Conservation (phyloP, 352 stramenopile species). For the Thraustochytrium striatum region DNA sequence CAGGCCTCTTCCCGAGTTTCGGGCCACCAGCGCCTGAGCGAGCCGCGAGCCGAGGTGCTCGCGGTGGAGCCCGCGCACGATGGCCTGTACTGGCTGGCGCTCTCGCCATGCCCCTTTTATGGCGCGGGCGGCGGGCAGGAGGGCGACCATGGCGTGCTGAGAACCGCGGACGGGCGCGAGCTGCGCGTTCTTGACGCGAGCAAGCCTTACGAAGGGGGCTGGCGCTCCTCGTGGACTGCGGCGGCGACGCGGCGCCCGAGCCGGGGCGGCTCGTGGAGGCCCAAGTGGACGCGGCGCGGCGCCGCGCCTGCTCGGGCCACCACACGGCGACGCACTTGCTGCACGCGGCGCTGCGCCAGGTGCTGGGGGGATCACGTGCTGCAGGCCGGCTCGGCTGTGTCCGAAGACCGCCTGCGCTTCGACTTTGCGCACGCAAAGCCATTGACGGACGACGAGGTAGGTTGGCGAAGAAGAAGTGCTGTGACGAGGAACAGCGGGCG, state of each 20-base stretch:
- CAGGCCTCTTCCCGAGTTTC: slow-evolving; percentile 2
- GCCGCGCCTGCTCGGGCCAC: slow-evolving; percentile 88
- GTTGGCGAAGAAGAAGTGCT: too few species aligned
- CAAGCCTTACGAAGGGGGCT: slow-evolving; percentile 51
- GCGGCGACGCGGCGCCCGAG: slow-evolving; percentile 48
- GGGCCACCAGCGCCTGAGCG: slow-evolving; percentile 51
- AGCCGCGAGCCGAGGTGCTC: slow-evolving; percentile 70
- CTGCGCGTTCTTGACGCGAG: slow-evolving; percentile 8
- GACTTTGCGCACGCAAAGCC: slow-evolving; percentile 95
- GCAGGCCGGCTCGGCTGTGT: slow-evolving; percentile 93
- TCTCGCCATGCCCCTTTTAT: slow-evolving; percentile 96
- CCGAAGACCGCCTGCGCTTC: slow-evolving; percentile 93
- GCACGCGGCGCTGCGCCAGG: slow-evolving; percentile 87
- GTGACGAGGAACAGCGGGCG: too few species aligned
- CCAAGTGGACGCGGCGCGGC: slow-evolving; percentile 87
- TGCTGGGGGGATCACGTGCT: slow-evolving; percentile 79
- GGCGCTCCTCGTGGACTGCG: slow-evolving; percentile 46
- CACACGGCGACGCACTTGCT: slow-evolving; percentile 99
- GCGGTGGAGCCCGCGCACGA: slow-evolving; percentile 64
- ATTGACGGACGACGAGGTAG: slow-evolving; percentile 81
- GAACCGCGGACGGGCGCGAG: not conserved
- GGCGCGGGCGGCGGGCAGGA: slow-evolving; percentile 92
- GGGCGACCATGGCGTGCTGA: slow-evolving; percentile 82
- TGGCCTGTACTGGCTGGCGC: slow-evolving; percentile 77
- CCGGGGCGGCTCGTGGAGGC: slow-evolving; percentile 76